phyloP scores from a whole-genome alignment of 306 rosid genomes.

The Vicia faba region DNA sequence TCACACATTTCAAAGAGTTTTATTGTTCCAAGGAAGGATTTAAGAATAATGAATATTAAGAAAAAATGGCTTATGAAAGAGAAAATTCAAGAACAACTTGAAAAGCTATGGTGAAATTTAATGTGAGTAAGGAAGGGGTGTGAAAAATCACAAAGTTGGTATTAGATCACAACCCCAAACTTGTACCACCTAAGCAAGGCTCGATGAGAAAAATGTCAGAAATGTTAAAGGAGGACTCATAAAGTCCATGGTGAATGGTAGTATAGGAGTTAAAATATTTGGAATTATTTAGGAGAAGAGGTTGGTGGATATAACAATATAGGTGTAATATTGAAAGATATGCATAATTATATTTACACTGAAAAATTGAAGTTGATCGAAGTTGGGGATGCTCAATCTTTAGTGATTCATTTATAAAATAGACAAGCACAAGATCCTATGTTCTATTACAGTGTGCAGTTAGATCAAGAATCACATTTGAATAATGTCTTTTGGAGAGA shows the following conservation, averaged over 20 bases:
- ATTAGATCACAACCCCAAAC: not conserved
- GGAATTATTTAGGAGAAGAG: no score
- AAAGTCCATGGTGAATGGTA: no score
- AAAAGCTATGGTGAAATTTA: not conserved
- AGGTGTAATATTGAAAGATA: not conserved
- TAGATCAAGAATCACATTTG: not conserved
- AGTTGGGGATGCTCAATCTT: not conserved
- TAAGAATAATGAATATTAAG: not conserved
- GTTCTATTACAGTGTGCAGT: not conserved
- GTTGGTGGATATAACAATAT: not conserved
- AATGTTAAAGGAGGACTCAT: not conserved
- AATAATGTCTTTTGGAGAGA: conserved; percentile 3
- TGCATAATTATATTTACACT: not conserved
- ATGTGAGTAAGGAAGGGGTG: not conserved
- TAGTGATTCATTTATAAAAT: not conserved
- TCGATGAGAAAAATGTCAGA: not conserved
- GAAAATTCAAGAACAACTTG: not conserved
- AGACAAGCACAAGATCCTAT: not conserved
- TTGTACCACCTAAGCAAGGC: not conserved
- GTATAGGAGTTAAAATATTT: no score
- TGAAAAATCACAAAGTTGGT: no score
- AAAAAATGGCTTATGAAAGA: not conserved
- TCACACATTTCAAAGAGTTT: not conserved
- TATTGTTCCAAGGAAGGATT: not conserved
- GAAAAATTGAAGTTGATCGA: not conserved